Conservation (phyloP, 106 monocot species). For the Allium cepa region DNA sequence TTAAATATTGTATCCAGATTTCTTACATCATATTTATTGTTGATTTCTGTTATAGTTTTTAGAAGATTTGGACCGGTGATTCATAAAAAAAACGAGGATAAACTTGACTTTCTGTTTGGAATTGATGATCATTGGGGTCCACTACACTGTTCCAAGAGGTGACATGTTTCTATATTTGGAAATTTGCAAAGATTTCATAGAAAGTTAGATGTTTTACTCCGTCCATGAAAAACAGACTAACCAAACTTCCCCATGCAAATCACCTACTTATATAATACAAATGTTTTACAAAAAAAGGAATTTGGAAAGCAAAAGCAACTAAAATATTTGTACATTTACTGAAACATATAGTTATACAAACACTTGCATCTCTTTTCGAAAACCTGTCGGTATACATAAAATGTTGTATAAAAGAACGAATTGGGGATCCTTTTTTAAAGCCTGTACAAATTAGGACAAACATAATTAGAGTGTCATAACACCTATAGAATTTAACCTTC, state of each 20-base stretch:
- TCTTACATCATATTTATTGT: neutral
- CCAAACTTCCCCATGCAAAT: neutral
- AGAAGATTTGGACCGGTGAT: constrained; percentile 67
- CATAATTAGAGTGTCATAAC: no score
- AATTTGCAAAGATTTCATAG: neutral
- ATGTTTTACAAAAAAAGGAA: neutral
- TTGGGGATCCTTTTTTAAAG: no score
- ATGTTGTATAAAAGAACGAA: no score
- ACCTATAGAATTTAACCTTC: no score
- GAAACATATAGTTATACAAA: no score
- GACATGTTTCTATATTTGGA: constrained; percentile 4
- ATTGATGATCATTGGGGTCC: constrained; percentile 91
- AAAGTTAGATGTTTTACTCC: neutral
- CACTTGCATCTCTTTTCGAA: no score
- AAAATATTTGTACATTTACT: no score
- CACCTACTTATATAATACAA: neutral
- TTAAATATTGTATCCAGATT: neutral
- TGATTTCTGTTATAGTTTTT: constrained; percentile 37
- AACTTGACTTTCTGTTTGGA: constrained; percentile 75
- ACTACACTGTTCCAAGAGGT: constrained; percentile 73
- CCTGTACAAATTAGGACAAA: no score
- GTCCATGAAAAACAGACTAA: neutral
- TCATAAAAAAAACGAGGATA: constrained; percentile 47
- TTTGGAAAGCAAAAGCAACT: neutral
- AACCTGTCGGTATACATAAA: no score